A percentile compares a stretch with the other conserved stretches of the same genome.
Conservation (phyloP, 164 flowering plant species). For the Buxus sempervirens region DNA sequence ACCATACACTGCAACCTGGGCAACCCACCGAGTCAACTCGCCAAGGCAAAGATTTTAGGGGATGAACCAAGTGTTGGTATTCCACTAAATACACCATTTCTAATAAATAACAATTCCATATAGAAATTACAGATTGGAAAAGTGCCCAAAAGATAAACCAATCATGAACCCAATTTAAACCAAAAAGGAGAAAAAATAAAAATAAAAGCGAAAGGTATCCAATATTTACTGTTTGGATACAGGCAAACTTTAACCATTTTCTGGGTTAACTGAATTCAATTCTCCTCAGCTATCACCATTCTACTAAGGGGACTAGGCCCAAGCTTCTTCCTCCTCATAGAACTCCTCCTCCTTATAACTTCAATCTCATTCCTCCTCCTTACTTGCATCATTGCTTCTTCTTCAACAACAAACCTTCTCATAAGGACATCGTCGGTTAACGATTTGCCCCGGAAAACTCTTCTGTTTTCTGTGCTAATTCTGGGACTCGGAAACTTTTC, state of each 20-base stretch:
- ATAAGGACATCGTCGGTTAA: conserved; percentile 78
- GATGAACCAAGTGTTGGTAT: too few relatives aligned
- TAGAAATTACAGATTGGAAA: not conserved
- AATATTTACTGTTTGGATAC: too few relatives aligned
- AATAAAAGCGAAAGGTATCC: not conserved
- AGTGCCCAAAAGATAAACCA: not conserved
- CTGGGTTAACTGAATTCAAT: not conserved
- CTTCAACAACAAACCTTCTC: conserved; percentile 90
- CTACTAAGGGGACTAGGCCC: conserved; percentile 86
- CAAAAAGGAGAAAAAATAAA: not conserved
- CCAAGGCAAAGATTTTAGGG: too few relatives aligned
- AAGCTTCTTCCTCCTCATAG: conserved; percentile 58
- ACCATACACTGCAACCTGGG: too few relatives aligned
- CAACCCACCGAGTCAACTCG: too few relatives aligned
- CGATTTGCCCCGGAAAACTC: conserved; percentile 78
- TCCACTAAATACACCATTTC: not conserved
- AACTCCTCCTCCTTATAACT: conserved; percentile 60
- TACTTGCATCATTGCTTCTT: conserved; percentile 80
- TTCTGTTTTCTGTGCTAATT: conserved; percentile 46
- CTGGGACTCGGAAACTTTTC: conserved; percentile 30
- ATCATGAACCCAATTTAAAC: conserved; percentile 8
- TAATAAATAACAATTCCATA: not conserved
- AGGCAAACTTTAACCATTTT: too few relatives aligned
- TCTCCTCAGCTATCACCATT: conserved; percentile 51
- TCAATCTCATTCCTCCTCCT: conserved; percentile 81